phyloP scores from a whole-genome alignment of 2,329 filamentous ascomycete species.

The Aureobasidium subglaciale region DNA sequence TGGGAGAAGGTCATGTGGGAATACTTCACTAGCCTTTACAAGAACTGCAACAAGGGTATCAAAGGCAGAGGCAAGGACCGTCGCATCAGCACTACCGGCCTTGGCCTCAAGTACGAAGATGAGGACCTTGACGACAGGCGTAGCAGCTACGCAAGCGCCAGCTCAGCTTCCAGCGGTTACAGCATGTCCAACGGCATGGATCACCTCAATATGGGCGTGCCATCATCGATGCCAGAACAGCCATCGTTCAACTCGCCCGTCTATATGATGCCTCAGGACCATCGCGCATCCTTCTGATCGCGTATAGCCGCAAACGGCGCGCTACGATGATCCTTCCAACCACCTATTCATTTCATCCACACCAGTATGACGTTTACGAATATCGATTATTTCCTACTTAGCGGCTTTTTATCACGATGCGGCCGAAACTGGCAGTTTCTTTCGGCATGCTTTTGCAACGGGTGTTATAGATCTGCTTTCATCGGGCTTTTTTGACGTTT shows the following conservation, averaged over 20 bases:
- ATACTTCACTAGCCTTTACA: conserved; percentile 84
- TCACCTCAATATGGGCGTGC: conserved; percentile 6
- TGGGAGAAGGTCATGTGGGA: conserved; percentile 72
- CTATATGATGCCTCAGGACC: conserved; percentile 6
- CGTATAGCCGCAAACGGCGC: not conserved
- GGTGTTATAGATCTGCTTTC: conserved; percentile 3
- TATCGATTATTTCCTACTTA: conserved; percentile 5
- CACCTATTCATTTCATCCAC: not conserved
- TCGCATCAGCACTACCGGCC: conserved; percentile 45
- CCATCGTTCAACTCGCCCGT: conserved; percentile 1
- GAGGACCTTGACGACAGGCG: conserved; percentile 4
- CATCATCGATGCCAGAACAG: conserved; percentile 2
- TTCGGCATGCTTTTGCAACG: not conserved
- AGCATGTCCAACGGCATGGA: conserved; percentile 2
- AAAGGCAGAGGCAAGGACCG: conserved; percentile 88
- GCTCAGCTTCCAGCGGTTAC: conserved; percentile 8
- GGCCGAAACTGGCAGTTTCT: not conserved
- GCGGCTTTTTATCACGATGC: conserved; percentile 1
- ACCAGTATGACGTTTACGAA: conserved; percentile 5
- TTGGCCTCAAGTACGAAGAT: conserved; percentile 6
- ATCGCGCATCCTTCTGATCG: conserved; percentile 8
- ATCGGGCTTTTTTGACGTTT: not conserved
- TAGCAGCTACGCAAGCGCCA: conserved; percentile 13
- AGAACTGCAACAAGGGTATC: conserved; percentile 97
- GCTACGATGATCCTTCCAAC: not conserved